phyloP scores from a whole-genome alignment of 805 yeast species.

The Candida khao-thaluensis region DNA sequence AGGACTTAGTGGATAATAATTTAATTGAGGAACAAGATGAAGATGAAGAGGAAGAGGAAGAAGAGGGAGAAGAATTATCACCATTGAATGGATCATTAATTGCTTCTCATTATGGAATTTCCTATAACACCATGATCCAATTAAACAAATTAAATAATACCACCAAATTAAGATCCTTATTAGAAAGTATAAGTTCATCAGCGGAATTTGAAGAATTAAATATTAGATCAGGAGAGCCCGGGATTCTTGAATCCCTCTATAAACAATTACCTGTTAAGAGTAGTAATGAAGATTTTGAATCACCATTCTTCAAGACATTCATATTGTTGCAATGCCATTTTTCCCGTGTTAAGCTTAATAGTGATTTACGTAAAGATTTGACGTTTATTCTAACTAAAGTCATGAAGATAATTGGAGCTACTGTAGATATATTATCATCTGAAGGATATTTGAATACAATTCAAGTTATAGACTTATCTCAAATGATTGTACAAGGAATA shows the following conservation, averaged over 20 bases:
- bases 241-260: slow-evolving; percentile 49
- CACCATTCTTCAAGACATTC: slow-evolving; percentile 69
- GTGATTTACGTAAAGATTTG: slow-evolving; percentile 60
- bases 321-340: slow-evolving; percentile 79
- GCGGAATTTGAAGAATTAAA: slow-evolving; percentile 68
- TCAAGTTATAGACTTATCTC: slow-evolving; percentile 81
- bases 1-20: slow-evolving; percentile 59
- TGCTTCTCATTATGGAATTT: slow-evolving; percentile 68
- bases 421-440: slow-evolving; percentile 73
- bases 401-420: slow-evolving; percentile 56
- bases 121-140: slow-evolving; percentile 65
- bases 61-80: slow-evolving; percentile 38
- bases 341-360: slow-evolving; percentile 58
- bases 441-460: slow-evolving; percentile 79
- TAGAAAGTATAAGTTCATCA: slow-evolving; percentile 67
- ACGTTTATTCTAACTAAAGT: slow-evolving; percentile 48
- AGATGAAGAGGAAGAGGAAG: slow-evolving; percentile 37
- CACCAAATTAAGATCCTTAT: slow-evolving; percentile 57
- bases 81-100: slow-evolving; percentile 75
- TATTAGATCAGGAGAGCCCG: slow-evolving; percentile 60
- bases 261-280: slow-evolving; percentile 63
- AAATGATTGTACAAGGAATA: slow-evolving; percentile 82
- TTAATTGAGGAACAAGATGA: slow-evolving; percentile 54
- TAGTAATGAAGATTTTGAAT: slow-evolving; percentile 35
- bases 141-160: slow-evolving; percentile 53